Base-by-base conservation (phyloP, 257 asterid species). In the Solanum chmielewskii region DNA sequence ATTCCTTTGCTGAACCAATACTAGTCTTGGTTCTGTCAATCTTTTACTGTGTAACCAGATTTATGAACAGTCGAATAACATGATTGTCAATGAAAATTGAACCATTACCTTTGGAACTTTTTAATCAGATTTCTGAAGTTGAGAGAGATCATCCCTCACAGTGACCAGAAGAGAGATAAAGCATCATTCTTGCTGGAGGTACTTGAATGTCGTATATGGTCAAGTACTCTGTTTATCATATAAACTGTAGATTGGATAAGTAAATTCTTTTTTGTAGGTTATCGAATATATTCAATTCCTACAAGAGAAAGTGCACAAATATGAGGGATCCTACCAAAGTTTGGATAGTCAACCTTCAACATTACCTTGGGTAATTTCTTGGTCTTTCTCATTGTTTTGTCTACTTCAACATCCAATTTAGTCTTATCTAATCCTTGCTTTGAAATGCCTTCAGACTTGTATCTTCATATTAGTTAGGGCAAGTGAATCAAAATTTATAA, bases 121-220 rank as follows among this genome's bases (percentile, higher is more conserved):
- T 29, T 59, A 56, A 6, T 89, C 97, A 97, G 99, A 90, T 96
- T 97, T 91, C 96, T 93, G 91, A 95, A 89, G 90, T 89, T 97
- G 91, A 92, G 99, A 90, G 98, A 92, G 88, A 92, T 96, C 88
- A 95, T 96, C 87, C 99, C 99, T 69, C 92, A 94, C 90, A 90
- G 96, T 82, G 99, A 97, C 83, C 99, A 95, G 87, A 97, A 96
- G 93, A 96, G 99, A 92, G 99, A 97, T 76, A 97, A 95, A 94
- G 99, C 99, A 75, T 97, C 99, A 16, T 96, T 97, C 90, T 93
- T 97, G 86, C 87, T 96, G 83, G 99, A 97, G 98, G 99, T 93
- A 90, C 52, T 11, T 86, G 49, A 83, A 56, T 83, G 45, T 86
- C 86, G 6, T 81, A 4, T 49, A 12, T 29, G 45, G 25, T 31